Percentiles rank a stretch among this genome's conserved stretches.
phyloP scores from a whole-genome alignment of 441 rosid genomes.

The Omphalea diandra region DNA sequence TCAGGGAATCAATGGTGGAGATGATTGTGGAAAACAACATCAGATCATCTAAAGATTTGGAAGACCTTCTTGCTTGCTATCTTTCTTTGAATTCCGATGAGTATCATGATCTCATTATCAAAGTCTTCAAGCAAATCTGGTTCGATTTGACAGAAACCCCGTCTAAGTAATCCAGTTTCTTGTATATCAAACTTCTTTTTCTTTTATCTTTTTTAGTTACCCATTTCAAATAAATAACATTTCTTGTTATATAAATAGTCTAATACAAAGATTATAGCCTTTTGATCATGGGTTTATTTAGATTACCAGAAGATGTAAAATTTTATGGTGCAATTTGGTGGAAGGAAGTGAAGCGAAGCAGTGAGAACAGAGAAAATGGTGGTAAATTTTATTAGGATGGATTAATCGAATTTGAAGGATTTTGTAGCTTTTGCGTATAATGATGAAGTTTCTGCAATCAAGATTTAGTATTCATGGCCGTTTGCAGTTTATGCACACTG shows the following conservation, averaged over 20 bases:
- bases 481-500: not conserved
- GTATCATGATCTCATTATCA: constrained; percentile 67
- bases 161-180: constrained; percentile 5
- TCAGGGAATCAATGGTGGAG: constrained; percentile 91
- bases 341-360: not conserved
- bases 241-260: not conserved
- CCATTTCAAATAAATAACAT: not conserved
- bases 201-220: not conserved
- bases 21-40: constrained; percentile 80
- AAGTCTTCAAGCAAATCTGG: constrained; percentile 91
- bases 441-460: not conserved
- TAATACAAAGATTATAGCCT: not conserved
- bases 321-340: not conserved
- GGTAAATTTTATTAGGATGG: not conserved
- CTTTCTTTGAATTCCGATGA: constrained; percentile 74
- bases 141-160: constrained; percentile 32
- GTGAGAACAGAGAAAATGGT: not conserved
- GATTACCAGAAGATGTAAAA: not conserved
- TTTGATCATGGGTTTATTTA: not conserved
- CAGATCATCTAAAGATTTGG: constrained; percentile 63
- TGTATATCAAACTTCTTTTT: constrained; percentile 3
- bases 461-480: not conserved
- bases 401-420: not conserved
- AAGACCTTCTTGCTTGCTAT: constrained; percentile 85
- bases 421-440: not conserved